Evolutionary conservation across 2,329 filamentous ascomycete genomes (phyloP).

Genomic region (Claviceps pusilla): DNA sequence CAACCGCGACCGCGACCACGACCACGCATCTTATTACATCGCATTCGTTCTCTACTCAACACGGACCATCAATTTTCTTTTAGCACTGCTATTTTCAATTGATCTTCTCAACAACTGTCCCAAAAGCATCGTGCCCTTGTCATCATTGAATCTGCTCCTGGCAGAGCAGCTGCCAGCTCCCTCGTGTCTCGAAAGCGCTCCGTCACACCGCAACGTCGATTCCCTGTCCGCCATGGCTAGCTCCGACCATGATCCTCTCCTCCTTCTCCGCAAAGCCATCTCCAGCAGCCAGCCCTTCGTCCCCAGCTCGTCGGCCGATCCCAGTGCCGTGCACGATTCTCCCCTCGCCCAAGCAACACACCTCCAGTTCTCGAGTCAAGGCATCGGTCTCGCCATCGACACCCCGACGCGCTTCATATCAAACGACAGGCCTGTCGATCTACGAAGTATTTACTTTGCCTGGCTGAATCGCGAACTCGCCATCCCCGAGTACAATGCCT

Average conservation of each 20-base stretch:
- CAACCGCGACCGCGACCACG: not conserved
- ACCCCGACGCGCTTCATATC: slow-evolving; percentile 76
- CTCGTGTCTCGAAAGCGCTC: not conserved
- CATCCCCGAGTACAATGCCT: slow-evolving; percentile 81
- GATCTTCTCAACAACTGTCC: not conserved
- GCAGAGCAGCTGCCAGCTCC: not conserved
- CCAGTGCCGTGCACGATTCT: slow-evolving; percentile 41
- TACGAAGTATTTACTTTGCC: slow-evolving; percentile 91
- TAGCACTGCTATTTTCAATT: not conserved
- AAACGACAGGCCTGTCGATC: slow-evolving; percentile 58
- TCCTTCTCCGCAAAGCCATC: slow-evolving; percentile 73
- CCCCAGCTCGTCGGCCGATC: slow-evolving; percentile 56
- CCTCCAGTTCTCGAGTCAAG: slow-evolving; percentile 53
- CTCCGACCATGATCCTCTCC: slow-evolving; percentile 57
- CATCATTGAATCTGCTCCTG: not conserved
- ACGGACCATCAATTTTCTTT: not conserved
- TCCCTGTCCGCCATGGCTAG: slow-evolving; percentile 34
- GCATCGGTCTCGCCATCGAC: slow-evolving; percentile 52
- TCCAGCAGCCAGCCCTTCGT: slow-evolving; percentile 53
- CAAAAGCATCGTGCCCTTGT: not conserved
- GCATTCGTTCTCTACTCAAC: not conserved
- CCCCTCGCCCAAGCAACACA: slow-evolving; percentile 62
- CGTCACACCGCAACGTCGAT: not conserved
- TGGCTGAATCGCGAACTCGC: slow-evolving; percentile 86
- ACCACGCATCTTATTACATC: not conserved